Base-by-base conservation (phyloP, 345 rosid species). In the Raphanus raphanistrum region DNA sequence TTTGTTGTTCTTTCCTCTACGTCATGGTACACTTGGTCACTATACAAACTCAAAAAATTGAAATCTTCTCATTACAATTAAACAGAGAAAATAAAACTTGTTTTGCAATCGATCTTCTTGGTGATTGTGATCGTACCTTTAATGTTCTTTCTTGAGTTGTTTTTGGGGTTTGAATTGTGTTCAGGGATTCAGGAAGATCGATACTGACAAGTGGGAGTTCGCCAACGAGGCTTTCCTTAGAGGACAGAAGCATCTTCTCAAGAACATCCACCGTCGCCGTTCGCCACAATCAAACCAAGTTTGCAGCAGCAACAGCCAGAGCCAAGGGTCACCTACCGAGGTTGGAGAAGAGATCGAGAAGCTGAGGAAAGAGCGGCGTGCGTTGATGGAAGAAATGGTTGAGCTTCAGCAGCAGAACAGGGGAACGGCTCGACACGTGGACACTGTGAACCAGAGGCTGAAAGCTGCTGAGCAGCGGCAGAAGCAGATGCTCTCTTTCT, bases 151-250 rank as follows among this genome's bases (percentile, higher is more conserved):
- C 43, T 82, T 80, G 76, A 81, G 75, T 82, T 52, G 28, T 65
- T 72, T 80, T 65, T 9, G 60, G 76, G 76, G 36, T 80, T 65
- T 25, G 13, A 45, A 48, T 36, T 84, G 84, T 81, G 76, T 79
- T 43, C 86, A 91, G 95, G 97, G 93, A 17, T 93, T 93, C 71
- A 92, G 85, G 74, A 92, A 92, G 89, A 84, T 87, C 41, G 95
- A 88, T 83, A 85, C 95, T 55, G 97, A 91, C 66, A 93, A 75
- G 75, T 95, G 98, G 99, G 98, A 95, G 79, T 95, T 95, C 68
- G 92, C 97, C 0, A 92, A 95, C 73, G 94, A 91, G 76, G 90
- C 82, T 73, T 95, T 95, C 81, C 90, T 75, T 75, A 86, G 85
- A 76, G 99, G 92, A 61, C 88, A 87, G 82, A 91, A 68, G 85